A percentile compares a stretch with the other conserved stretches of the same genome.
Conservation (phyloP, 2,329 filamentous ascomycete genomes). For the Phyllosticta ampelicida region DNA sequence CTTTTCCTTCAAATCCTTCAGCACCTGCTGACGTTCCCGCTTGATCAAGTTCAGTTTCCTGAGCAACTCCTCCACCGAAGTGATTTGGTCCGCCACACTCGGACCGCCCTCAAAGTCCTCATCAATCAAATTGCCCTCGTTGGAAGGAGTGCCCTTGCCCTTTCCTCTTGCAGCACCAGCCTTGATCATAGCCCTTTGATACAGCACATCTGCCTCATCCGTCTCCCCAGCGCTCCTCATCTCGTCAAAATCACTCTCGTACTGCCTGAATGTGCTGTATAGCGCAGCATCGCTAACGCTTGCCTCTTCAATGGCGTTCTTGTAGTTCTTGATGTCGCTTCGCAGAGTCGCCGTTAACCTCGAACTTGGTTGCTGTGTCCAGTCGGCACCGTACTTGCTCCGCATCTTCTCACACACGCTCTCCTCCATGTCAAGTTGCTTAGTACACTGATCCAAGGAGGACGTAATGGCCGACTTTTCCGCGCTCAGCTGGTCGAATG, state of each 20-base stretch:
- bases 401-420: slow-evolving; percentile 99
- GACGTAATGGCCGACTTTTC: slow-evolving; percentile 67
- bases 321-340: slow-evolving; percentile 77
- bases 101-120: slow-evolving; percentile 75
- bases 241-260: slow-evolving; percentile 83
- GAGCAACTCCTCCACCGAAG: slow-evolving; percentile 76
- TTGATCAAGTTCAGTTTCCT: slow-evolving; percentile 90
- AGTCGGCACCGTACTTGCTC: slow-evolving; percentile 88
- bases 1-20: slow-evolving; percentile 97
- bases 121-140: slow-evolving; percentile 74
- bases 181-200: slow-evolving; percentile 76
- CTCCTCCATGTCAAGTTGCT: slow-evolving; percentile 92
- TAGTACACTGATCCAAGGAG: slow-evolving; percentile 67
- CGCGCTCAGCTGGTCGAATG: slow-evolving; percentile 67
- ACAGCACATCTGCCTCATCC: slow-evolving; percentile 78
- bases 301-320: slow-evolving; percentile 81
- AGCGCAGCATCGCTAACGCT: slow-evolving; percentile 76
- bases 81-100: slow-evolving; percentile 83
- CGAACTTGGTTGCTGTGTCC: slow-evolving; percentile 94
- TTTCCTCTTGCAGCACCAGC: slow-evolving; percentile 48
- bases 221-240: slow-evolving; percentile 84
- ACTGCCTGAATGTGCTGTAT: slow-evolving; percentile 71
- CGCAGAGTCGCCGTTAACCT: slow-evolving; percentile 78
- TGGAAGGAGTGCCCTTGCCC: slow-evolving; percentile 53
- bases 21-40: slow-evolving; percentile 76